These are phyloP conservation scores for Astrephomene gubernaculifera DNA, from an alignment of 139 green algal species.

Conservation along the genomic window DNA sequence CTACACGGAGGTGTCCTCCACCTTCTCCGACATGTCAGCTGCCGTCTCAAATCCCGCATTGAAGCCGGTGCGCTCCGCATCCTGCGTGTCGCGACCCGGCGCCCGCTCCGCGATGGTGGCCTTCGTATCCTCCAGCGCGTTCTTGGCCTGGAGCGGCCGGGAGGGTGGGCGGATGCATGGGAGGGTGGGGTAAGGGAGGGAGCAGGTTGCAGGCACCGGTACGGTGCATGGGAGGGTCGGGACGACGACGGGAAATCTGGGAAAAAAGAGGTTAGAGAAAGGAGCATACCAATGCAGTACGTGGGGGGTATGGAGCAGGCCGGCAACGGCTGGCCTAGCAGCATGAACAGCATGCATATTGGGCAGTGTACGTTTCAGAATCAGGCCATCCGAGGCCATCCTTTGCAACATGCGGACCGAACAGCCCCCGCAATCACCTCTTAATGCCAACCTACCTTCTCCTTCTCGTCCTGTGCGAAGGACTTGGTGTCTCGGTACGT, in stretches of 20 bases:
- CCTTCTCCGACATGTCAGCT: slow-evolving; percentile 29
- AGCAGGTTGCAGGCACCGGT: too few species aligned
- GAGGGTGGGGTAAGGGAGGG: too few species aligned
- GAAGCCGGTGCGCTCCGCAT: neutral
- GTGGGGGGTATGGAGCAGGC: neutral
- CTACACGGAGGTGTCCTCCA: too few species aligned
- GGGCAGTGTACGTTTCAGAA: too few species aligned
- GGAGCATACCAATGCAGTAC: too few species aligned
- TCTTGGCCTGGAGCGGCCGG: neutral
- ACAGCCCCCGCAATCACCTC: neutral
- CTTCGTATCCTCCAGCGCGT: slow-evolving; percentile 6
- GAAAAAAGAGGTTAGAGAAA: too few species aligned
- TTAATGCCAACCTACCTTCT: slow-evolving; percentile 2
- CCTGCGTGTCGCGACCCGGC: slow-evolving; percentile 15
- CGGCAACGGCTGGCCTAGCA: neutral
- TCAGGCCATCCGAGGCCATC: neutral
- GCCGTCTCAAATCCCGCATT: slow-evolving; percentile 21
- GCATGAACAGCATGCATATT: neutral
- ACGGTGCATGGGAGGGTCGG: too few species aligned
- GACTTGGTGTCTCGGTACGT: slow-evolving; percentile 16
- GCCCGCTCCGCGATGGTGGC: neutral
- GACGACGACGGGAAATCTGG: too few species aligned
- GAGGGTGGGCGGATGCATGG: neutral
- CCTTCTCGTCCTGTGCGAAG: neutral
- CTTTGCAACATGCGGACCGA: neutral